Base-by-base conservation (phyloP, 2,329 filamentous ascomycete genomes). In the Diaporthe sp. region DNA sequence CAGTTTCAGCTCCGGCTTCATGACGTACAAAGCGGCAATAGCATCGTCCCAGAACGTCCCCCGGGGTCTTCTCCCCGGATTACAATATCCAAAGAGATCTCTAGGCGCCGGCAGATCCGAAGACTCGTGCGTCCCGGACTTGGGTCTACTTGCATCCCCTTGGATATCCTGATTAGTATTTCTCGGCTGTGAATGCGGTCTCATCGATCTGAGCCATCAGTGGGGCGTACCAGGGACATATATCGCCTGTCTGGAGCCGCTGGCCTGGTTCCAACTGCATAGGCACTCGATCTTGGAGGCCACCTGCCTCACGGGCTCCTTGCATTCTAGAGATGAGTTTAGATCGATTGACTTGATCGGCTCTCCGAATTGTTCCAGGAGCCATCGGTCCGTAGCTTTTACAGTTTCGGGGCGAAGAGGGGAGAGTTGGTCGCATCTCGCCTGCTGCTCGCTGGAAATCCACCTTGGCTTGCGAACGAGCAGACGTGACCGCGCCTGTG, bases 341-440 rank as follows among this genome's bases (percentile, higher is more conserved):
- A 3, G 19, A 51, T 66, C 30, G 30, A 66, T 51, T 10, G 22
- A 17, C 10, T 7, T 35, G 6, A 65, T 50, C 30, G 22, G 17
- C 15, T 65, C 6, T n/a, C 42, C 19, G 7, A 65, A 1, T 7
- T 35, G 15, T 19, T 1, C 1, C 25, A 17, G 17, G 6, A 50
- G 5, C 42, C 12, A 32, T 9, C 1, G 8, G 17, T 50, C 27
- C 5, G 2, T 3, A 0, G 1, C 3, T 15, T 3, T 17, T 22
- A 25, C 3, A 9, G 5, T 4, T 19, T 12, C 7, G 32, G 27
- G 61, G 39, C 12, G 25, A n/a, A 22, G 19, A 22, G 44, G 4
- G 19, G 44, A 47, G 9, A 8, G 17, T 22, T 47, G 17, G 42
- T 2, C 19, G 44, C 8, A 19, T 10, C 19, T 47, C 19, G 44